A percentile compares a stretch with the other conserved stretches of the same genome.
phyloP scores from a whole-genome alignment of 495 filamentous ascomycete genomes.

The Aspergillus taichungensis region DNA sequence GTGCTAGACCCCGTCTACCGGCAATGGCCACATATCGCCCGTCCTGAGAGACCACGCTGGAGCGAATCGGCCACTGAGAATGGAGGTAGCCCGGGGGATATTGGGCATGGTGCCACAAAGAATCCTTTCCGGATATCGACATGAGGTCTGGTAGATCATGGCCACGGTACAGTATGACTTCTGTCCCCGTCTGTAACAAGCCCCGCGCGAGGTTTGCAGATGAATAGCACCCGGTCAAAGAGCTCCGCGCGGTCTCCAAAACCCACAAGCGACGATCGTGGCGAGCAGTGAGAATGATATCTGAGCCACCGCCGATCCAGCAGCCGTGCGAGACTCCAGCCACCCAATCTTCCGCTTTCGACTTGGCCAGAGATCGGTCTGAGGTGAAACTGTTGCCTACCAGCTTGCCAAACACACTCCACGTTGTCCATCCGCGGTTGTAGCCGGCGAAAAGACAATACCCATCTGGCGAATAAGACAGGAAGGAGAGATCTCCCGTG shows the following conservation, averaged over 20 bases:
- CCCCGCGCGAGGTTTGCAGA: constrained; percentile 82
- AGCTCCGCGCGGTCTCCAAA: constrained; percentile 85
- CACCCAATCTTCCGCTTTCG: constrained; percentile 73
- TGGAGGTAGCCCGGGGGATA: constrained; percentile 78
- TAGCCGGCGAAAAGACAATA: constrained; percentile 95
- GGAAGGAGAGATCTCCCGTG: constrained; percentile 60
- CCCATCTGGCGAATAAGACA: constrained; percentile 90
- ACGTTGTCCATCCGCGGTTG: constrained; percentile 86
- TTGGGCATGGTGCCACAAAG: constrained; percentile 85
- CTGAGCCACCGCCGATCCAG: constrained; percentile 83
- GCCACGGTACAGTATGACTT: constrained; percentile 83
- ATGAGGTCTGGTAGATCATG: constrained; percentile 85
- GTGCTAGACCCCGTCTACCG: constrained; percentile 82
- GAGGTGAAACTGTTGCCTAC: constrained; percentile 71
- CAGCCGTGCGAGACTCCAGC: constrained; percentile 61
- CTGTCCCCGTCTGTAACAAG: constrained; percentile 76
- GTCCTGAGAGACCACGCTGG: constrained; percentile 77
- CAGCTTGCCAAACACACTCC: constrained; percentile 94
- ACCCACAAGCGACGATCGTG: constrained; percentile 74
- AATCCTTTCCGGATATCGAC: constrained; percentile 84
- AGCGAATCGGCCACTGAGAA: constrained; percentile 87
- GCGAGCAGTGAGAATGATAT: constrained; percentile 63
- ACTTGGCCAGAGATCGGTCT: constrained; percentile 51
- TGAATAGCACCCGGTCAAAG: constrained; percentile 81
- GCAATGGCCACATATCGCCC: constrained; percentile 93